Conservation (phyloP, 768 basidiomycete genomes). For the Phanerochaete carnosa region DNA sequence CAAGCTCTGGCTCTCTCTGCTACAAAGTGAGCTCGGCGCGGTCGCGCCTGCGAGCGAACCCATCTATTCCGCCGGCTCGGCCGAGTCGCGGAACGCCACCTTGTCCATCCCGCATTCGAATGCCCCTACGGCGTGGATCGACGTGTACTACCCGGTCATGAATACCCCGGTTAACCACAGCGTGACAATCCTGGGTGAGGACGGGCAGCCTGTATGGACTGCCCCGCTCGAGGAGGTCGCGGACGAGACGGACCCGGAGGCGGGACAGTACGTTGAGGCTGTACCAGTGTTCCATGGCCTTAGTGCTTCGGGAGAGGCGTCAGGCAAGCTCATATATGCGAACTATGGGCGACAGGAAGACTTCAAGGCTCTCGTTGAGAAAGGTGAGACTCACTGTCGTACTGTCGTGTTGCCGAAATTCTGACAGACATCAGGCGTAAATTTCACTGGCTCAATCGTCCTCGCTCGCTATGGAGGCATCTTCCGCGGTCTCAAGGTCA, state of each 20-base stretch:
- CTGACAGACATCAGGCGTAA: conserved; percentile 34
- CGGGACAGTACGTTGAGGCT: conserved; percentile 58
- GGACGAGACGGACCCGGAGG: conserved; percentile 71
- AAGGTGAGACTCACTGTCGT: conserved; percentile 17
- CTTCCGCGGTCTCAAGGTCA: conserved; percentile 87
- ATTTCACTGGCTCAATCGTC: conserved; percentile 76
- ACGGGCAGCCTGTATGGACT: conserved; percentile 55
- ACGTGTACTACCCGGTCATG: conserved; percentile 85
- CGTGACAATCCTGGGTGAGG: conserved; percentile 59
- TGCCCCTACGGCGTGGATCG: conserved; percentile 73
- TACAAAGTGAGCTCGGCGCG: conserved; percentile 64
- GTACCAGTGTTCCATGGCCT: conserved; percentile 88
- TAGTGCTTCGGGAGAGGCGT: conserved; percentile 71
- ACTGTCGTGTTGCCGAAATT: conserved; percentile 27
- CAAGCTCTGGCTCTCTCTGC: conserved; percentile 59
- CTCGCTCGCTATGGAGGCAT: conserved; percentile 72
- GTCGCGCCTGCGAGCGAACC: conserved; percentile 38
- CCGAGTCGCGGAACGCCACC: conserved; percentile 65
- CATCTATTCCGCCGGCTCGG: conserved; percentile 69
- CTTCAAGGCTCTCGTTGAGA: conserved; percentile 59
- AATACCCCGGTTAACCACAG: conserved; percentile 72
- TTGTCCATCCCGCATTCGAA: conserved; percentile 42
- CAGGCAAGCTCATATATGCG: conserved; percentile 70
- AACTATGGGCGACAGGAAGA: conserved; percentile 79
- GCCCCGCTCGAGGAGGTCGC: conserved; percentile 75